Evolutionary conservation across 2,329 filamentous ascomycete genomes (phyloP).

Genomic region (Rugonectria rugulosa): DNA sequence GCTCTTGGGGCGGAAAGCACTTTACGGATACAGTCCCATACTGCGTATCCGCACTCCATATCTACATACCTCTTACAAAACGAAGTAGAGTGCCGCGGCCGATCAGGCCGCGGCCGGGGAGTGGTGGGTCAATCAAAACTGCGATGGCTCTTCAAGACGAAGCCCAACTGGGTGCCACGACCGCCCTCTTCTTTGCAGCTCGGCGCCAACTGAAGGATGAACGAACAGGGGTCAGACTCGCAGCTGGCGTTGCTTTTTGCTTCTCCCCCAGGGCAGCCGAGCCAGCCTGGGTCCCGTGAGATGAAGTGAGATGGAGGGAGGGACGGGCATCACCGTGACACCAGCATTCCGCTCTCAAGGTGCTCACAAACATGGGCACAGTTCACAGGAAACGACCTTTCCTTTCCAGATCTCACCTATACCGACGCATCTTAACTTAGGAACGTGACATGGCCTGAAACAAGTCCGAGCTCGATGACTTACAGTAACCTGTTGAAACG

Average conservation of each 20-base stretch:
- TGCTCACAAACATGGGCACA: too few species aligned
- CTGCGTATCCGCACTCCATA: constrained; percentile 25
- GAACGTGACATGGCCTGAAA: too few species aligned
- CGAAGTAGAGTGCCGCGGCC: too few species aligned
- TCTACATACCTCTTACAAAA: too few species aligned
- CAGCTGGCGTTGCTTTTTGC: too few species aligned
- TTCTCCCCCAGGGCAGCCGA: background rate
- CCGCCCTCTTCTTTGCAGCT: constrained; percentile 8
- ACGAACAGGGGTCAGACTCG: constrained; percentile 4
- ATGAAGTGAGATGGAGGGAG: too few species aligned
- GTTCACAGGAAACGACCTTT: too few species aligned
- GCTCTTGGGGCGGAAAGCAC: too few species aligned
- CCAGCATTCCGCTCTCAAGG: background rate
- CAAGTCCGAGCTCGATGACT: constrained; percentile 15
- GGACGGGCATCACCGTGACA: background rate
- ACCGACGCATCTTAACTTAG: background rate
- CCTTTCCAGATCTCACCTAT: constrained; percentile 18
- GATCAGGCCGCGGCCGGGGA: constrained; percentile 29
- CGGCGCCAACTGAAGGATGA: constrained; percentile 20
- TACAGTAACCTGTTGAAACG: constrained; percentile 19
- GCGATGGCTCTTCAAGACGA: constrained; percentile 13
- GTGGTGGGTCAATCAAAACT: constrained; percentile 24
- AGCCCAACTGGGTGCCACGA: constrained; percentile 24
- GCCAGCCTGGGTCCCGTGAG: too few species aligned
- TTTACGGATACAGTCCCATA: constrained; percentile 34